A percentile compares a stretch with the other conserved stretches of the same genome.
Evolutionary conservation across 2,329 filamentous ascomycete species (phyloP).

Genomic region (Sphaerulina vaccinii): DNA sequence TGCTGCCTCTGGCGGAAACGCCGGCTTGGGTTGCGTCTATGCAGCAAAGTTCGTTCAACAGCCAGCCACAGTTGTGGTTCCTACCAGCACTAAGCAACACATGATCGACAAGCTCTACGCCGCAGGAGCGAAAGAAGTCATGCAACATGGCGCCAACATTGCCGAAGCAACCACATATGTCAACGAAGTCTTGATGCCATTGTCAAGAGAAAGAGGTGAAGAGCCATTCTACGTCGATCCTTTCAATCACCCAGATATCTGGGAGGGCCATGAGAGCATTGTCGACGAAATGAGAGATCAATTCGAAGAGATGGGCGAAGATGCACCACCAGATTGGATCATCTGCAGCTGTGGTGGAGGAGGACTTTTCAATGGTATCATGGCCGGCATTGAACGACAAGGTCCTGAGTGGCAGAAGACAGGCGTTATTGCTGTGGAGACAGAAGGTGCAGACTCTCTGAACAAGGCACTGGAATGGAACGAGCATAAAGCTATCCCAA

Average conservation of each 20-base stretch:
- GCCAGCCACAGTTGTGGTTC: slow-evolving; percentile 74
- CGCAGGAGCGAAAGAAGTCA: slow-evolving; percentile 65
- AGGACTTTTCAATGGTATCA: slow-evolving; percentile 73
- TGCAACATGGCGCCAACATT: slow-evolving; percentile 68
- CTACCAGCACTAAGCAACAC: slow-evolving; percentile 61
- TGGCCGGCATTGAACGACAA: slow-evolving; percentile 64
- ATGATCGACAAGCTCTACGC: slow-evolving; percentile 71
- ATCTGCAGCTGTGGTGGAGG: slow-evolving; percentile 80
- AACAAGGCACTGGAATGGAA: slow-evolving; percentile 58
- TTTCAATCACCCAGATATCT: slow-evolving; percentile 67
- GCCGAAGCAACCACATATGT: slow-evolving; percentile 68
- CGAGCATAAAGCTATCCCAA: slow-evolving; percentile 57
- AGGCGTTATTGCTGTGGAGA: slow-evolving; percentile 73
- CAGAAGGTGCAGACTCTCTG: slow-evolving; percentile 69
- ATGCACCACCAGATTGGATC: slow-evolving; percentile 65
- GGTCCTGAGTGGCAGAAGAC: slow-evolving; percentile 35
- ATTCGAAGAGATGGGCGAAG: slow-evolving; percentile 37
- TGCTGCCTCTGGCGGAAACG: slow-evolving; percentile 78
- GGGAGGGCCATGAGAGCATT: slow-evolving; percentile 63
- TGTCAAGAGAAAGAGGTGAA: slow-evolving; percentile 41
- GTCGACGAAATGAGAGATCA: slow-evolving; percentile 53
- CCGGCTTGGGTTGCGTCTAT: slow-evolving; percentile 76
- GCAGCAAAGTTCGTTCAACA: slow-evolving; percentile 65
- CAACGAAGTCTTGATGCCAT: slow-evolving; percentile 54
- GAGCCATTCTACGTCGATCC: slow-evolving; percentile 65